Conservation (phyloP, 2,329 filamentous ascomycete species). For the Exserohilum rostratum region DNA sequence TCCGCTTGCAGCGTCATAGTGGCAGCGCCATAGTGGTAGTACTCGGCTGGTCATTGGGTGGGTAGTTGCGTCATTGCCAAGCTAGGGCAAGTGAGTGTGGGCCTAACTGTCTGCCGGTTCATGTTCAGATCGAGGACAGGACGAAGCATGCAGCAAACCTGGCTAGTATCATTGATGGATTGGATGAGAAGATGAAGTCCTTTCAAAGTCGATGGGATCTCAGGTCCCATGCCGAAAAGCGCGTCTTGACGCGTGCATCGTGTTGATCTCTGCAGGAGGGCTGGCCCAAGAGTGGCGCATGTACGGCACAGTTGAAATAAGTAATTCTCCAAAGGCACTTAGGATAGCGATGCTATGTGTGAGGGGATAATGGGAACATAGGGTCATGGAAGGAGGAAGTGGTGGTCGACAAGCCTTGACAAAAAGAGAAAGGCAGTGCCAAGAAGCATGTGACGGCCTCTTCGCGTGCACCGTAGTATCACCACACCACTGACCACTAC, state of each 20-base stretch:
- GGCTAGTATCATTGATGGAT: too few species aligned
- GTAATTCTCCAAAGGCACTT: neutral
- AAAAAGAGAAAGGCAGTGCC: neutral
- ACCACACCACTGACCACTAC: too few species aligned
- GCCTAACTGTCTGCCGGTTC: neutral
- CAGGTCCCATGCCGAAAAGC: too few species aligned
- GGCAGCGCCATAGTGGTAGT: neutral
- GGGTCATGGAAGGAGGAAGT: neutral
- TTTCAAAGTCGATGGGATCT: too few species aligned
- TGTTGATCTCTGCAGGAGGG: too few species aligned
- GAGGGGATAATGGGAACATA: neutral
- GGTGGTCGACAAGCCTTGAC: neutral
- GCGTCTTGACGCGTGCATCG: too few species aligned
- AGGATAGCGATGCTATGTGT: neutral
- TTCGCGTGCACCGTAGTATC: neutral
- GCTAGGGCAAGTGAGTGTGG: neutral
- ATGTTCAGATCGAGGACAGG: neutral
- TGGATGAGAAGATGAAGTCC: too few species aligned
- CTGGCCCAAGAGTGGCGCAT: too few species aligned
- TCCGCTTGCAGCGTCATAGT: neutral
- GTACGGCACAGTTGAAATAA: neutral
- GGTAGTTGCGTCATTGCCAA: neutral
- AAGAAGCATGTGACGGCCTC: constrained; percentile 10
- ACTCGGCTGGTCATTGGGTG: neutral
- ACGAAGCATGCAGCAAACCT: neutral